Evolutionary conservation across 441 rosid genomes (phyloP).

Genomic region (Populus hybrid): DNA sequence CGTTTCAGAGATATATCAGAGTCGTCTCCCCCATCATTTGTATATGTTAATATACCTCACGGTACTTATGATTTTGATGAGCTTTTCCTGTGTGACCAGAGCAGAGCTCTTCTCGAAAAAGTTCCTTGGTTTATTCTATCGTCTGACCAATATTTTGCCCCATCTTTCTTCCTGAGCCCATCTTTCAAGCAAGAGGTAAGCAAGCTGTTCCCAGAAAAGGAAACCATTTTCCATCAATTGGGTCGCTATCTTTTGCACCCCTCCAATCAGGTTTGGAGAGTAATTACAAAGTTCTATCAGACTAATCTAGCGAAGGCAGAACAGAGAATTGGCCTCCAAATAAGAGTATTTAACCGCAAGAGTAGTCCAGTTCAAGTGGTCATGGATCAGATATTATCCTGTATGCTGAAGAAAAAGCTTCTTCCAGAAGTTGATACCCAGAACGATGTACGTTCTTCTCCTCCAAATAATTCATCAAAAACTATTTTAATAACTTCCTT

Average conservation of each 20-base stretch:
- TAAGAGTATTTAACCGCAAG: conserved; percentile 43
- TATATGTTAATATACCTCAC: conserved; percentile 44
- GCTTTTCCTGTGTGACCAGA: conserved; percentile 61
- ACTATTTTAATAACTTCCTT: conserved; percentile 11
- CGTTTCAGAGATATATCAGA: conserved; percentile 5
- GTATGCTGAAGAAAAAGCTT: conserved; percentile 36
- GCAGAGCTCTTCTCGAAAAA: conserved; percentile 42
- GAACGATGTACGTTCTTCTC: background rate
- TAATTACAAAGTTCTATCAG: conserved; percentile 51
- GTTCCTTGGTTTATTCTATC: conserved; percentile 58
- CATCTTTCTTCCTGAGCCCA: conserved; percentile 61
- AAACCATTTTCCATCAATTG: conserved; percentile 56
- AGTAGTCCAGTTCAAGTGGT: conserved; percentile 42
- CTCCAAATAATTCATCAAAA: background rate
- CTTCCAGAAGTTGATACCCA: conserved; percentile 33
- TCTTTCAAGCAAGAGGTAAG: conserved; percentile 48
- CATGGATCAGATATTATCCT: conserved; percentile 42
- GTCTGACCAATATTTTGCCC: conserved; percentile 64
- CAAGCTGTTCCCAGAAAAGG: conserved; percentile 63
- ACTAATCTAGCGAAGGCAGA: conserved; percentile 63
- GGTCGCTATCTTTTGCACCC: conserved; percentile 76
- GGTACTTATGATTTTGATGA: conserved; percentile 48
- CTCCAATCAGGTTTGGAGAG: conserved; percentile 70
- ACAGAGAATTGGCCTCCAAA: conserved; percentile 60
- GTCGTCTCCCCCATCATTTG: conserved; percentile 25